Conservation (phyloP, 2,329 filamentous ascomycete species). For the Aspergillus novoparasiticus region DNA sequence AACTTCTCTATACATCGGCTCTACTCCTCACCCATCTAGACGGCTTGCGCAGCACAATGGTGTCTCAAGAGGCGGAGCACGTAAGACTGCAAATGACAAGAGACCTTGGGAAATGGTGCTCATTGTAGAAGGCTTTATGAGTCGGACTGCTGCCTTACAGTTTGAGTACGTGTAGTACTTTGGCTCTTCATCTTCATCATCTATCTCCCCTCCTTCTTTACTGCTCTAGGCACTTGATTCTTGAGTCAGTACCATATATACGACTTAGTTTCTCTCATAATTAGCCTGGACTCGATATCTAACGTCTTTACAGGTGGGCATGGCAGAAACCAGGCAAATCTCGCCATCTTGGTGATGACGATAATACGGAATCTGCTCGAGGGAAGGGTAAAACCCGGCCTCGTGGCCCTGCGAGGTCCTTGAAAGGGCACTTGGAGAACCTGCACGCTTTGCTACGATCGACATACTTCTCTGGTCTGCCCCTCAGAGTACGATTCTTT, state of each 20-base stretch:
- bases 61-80: constrained; percentile 75
- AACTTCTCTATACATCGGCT: constrained; percentile 79
- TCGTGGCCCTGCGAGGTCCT: constrained; percentile 57
- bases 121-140: constrained; percentile 85
- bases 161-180: constrained; percentile 70
- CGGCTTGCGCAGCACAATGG: constrained; percentile 94
- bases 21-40: constrained; percentile 82
- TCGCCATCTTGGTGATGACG: constrained; percentile 72
- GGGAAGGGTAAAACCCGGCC: constrained; percentile 35
- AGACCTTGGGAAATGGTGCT: constrained; percentile 91
- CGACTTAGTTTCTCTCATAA: neutral
- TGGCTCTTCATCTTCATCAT: neutral
- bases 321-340: constrained; percentile 84
- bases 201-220: neutral
- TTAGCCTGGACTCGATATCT: constrained; percentile 4
- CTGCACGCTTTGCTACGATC: constrained; percentile 79
- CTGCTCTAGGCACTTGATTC: neutral
- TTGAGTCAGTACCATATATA: constrained; percentile 2
- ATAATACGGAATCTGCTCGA: constrained; percentile 46
- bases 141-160: constrained; percentile 82
- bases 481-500: constrained; percentile 79
- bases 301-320: constrained; percentile 69
- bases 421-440: constrained; percentile 74
- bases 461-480: constrained; percentile 80
- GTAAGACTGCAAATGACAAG: constrained; percentile 69